Base-by-base conservation (phyloP, 2,329 filamentous ascomycete species). In the Penicillium sp. region DNA sequence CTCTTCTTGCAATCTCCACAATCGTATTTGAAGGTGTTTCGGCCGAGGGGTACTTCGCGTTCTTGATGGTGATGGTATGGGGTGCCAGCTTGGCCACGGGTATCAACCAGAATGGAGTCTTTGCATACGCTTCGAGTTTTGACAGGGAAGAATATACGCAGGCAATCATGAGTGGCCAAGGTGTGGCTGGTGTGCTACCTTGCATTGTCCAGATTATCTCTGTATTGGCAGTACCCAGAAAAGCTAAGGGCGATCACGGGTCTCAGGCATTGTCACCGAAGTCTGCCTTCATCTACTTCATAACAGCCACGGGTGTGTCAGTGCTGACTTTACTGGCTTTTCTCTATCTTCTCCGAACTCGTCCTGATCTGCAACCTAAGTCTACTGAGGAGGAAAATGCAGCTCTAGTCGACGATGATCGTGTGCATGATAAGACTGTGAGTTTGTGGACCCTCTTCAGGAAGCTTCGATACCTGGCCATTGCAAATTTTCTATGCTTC, bases 151-250 rank as follows among this genome's bases (percentile, higher is more conserved):
- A 94, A 73, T 99, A 97, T 73, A 96, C 91, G 53, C 93, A 97
- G 75, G 93, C 89, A 23, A 92, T 97, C 73, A 97, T 99, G 92
- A 87, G 88, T 3, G 94, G 94, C 1, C 94, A 99, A 74, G 93
- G 88, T 29, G 81, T 99, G 4, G 92, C 94, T 0, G 94, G 94
- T 27, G 92, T 99, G 9, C 78, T 97, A 3, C 94, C 94, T 0
- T 88, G 90, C 46, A 81, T 96, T 46, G 90, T 91, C 1, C 92
- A 97, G 73, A 93, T 97, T 63, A 73, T 89, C 43, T 89, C 90
- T 1, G 92, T 96, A 12, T 79, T 97, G 11, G 82, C 85, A 31
- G 80, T 90, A 1, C 78, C 84, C 0, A 68, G 76, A 22, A 69
- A 72, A 46, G 73, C 79, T 54, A 68, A 76, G 25, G 66, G 73